phyloP scores from a whole-genome alignment of 495 filamentous ascomycete genomes.

The Tuber indicum region DNA sequence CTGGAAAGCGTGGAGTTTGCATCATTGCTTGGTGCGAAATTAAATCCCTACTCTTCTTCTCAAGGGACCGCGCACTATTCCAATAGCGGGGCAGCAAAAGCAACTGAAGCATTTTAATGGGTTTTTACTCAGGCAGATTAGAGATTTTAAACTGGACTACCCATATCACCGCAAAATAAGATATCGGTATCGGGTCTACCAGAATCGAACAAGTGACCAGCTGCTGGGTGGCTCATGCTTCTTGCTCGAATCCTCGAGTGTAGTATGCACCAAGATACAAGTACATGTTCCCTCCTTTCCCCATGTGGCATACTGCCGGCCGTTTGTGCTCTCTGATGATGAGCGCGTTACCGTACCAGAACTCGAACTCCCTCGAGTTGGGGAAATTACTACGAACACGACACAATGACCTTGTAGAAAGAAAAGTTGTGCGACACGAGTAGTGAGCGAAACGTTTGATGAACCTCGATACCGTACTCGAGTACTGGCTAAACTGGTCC shows the following conservation, averaged over 20 bases:
- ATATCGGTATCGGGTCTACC: slow-evolving; percentile 1
- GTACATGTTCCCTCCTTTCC: neutral
- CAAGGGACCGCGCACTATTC: neutral
- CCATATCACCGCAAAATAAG: neutral
- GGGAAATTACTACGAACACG: neutral
- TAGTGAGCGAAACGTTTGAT: neutral
- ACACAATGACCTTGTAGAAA: neutral
- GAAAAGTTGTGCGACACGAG: slow-evolving; percentile 1
- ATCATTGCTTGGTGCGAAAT: neutral
- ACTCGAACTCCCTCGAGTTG: neutral
- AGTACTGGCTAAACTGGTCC: neutral
- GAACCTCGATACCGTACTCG: neutral
- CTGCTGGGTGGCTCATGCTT: neutral
- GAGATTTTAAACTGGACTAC: neutral
- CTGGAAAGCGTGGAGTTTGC: neutral
- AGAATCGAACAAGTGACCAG: neutral
- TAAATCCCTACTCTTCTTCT: neutral
- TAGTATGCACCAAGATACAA: neutral
- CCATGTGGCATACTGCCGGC: neutral
- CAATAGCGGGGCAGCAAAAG: neutral
- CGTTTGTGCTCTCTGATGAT: neutral
- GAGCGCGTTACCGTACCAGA: neutral
- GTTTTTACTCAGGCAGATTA: neutral
- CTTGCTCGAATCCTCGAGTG: neutral
- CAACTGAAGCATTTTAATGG: neutral